Evolutionary conservation across 352 stramenopile species (phyloP), one percentile per base, ranked within the genome.

Genomic region (Pythium brassicae): DNA sequence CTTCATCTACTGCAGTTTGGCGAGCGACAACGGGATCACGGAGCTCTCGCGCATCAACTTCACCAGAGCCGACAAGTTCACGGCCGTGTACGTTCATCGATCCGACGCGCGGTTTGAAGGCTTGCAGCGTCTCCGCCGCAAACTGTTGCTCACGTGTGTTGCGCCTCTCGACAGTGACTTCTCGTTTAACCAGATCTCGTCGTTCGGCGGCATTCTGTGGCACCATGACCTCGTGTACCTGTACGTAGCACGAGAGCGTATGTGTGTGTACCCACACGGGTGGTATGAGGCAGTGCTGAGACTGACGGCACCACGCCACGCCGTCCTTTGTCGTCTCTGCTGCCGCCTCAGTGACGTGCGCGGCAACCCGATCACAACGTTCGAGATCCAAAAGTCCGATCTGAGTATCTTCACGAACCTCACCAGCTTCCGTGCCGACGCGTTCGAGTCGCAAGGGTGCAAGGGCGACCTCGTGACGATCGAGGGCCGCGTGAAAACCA

Each of bases 331-430:
- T 11, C 14, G 32, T 37, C 32, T 37, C 32, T 37, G 14, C 14
- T 37, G 32, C 32, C 2, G 14, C 32, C 32, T 10, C 25, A 68
- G 61, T 1, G 61, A 68, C 43, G 45, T 68, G 19, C 57, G 61
- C 8, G 54, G 42, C 11, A 68, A 68, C n/a, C 51, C 61, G 12
- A 64, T 68, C 50, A 40, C 53, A 25, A 42, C 49, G 50, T 68
- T 68, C 25, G 61, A 65, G 46, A 68, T 68, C 50, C 50, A 43
- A 9, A 14, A 3, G 12, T 55, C 56, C 5, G 61, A 68, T 45
- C 15, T 57, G 6, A 17, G n/a, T 23, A 57, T 57, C 27, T 46
- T 68, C n/a, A 11, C 34, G 26, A 61, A 53, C 20, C 17, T 61
- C 20, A 29, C 29, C 1, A 26, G 42, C 25, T 58, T 63, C 29